Conservation (phyloP, 805 yeast species). For the Candida manassasensis region DNA sequence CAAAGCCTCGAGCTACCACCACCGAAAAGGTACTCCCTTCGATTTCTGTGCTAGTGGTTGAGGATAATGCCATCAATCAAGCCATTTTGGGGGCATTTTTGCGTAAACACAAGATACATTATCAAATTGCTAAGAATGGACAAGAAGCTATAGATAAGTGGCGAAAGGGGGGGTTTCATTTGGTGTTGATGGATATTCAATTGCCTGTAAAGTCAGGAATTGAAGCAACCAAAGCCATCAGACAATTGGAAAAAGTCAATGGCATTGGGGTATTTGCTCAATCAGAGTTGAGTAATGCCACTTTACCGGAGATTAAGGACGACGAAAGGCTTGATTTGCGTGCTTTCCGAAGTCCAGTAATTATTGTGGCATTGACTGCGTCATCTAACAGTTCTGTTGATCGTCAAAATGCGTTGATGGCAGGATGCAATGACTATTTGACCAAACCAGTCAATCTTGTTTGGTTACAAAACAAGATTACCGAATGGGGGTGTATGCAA, state of each 20-base stretch:
- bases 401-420: conserved; percentile 84
- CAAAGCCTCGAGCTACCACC: conserved; percentile 13
- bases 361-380: conserved; percentile 95
- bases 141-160: conserved; percentile 92
- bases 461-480: conserved; percentile 90
- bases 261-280: conserved; percentile 66
- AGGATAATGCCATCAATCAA: conserved; percentile 92
- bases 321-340: conserved; percentile 56
- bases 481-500: conserved; percentile 99
- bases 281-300: conserved; percentile 21
- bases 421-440: conserved; percentile 95
- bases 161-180: conserved; percentile 90
- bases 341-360: conserved; percentile 88
- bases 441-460: conserved; percentile 93
- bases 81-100: conserved; percentile 86
- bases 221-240: conserved; percentile 88
- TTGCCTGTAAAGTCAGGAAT: conserved; percentile 94
- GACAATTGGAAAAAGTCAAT: conserved; percentile 76
- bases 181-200: conserved; percentile 96
- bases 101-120: conserved; percentile 78
- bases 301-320: conserved; percentile 20
- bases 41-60: conserved; percentile 87
- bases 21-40: conserved; percentile 75
- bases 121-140: conserved; percentile 87
- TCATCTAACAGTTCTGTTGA: conserved; percentile 75